phyloP scores from a whole-genome alignment of 2,329 filamentous ascomycete species.

The Colletotrichum truncatum region DNA sequence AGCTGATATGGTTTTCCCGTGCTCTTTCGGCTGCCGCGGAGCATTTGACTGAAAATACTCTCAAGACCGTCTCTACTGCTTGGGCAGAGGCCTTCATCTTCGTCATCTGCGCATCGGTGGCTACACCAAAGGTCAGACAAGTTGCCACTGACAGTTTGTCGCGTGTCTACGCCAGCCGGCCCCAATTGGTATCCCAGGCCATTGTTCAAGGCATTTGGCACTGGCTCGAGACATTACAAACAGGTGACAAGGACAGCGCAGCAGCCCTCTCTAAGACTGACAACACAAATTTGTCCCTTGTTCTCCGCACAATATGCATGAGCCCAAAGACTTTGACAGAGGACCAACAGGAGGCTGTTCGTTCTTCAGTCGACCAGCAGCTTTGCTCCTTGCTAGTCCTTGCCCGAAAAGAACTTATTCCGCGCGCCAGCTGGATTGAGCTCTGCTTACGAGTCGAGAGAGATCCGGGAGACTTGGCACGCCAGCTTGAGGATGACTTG shows the following conservation, averaged over 20 bases:
- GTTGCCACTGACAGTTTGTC: constrained; percentile 71
- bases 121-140: constrained; percentile 71
- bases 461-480: constrained; percentile 83
- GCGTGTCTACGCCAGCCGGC: constrained; percentile 68
- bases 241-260: constrained; percentile 81
- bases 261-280: constrained; percentile 72
- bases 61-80: constrained; percentile 63
- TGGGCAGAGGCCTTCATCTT: constrained; percentile 93
- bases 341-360: constrained; percentile 49
- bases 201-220: constrained; percentile 81
- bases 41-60: constrained; percentile 58
- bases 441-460: constrained; percentile 80
- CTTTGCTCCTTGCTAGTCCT: constrained; percentile 82
- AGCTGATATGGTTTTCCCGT: constrained; percentile 79
- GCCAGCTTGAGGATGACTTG: constrained; percentile 69
- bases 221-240: constrained; percentile 75
- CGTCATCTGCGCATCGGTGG: constrained; percentile 70
- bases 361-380: constrained; percentile 62
- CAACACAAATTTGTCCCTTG: constrained; percentile 68
- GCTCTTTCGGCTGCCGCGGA: constrained; percentile 72
- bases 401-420: constrained; percentile 79
- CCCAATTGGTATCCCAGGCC: constrained; percentile 66
- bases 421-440: constrained; percentile 87
- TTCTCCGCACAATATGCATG: constrained; percentile 71
- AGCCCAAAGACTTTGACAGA: constrained; percentile 61